Evolutionary conservation across 202 grass and related monocot species (phyloP), one percentile per base, ranked within the genome.

Genomic region (Brachypodium distachyon): DNA sequence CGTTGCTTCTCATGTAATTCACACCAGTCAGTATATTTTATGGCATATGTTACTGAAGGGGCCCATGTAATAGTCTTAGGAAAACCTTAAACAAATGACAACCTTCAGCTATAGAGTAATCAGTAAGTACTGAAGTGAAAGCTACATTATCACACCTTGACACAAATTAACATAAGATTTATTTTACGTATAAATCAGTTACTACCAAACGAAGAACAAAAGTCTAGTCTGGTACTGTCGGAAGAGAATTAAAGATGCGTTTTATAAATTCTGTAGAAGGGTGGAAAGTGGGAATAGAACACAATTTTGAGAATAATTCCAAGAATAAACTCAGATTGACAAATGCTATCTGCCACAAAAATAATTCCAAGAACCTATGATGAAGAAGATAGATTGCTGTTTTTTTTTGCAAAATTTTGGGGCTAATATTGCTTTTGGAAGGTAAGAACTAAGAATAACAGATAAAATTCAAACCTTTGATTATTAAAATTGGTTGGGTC

Each of bases 1-100:
- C 36, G 58, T 18, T 13, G 14, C 13, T 65, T 82, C 19, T 47
- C 60, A 47, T 9, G 55, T 37, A 54, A 58, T 42, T 36, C 65
- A 80, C 21, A 27, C 11, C 36, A 28, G n/a, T 41, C 29, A 68
- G 40, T 36, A 59, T 32, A 11, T 50, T 13, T 4, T 17, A 17
- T 73, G 23, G 23, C 70, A 12, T 73, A 54, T 44, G 13, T 18
- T 74, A 60, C 70, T 27, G 3, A 16, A 32, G 36, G 44, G 13
- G 58, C 19, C 14, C 9, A 74, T 43, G 28, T 7, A 49, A 67
- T 44, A 75, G 14, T 38, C 22, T 49, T 41, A 58, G 8, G 17
- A 82, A 74, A 63, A 80, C 61, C 25, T 67, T 12, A 64, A 46
- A 32, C 12, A n/a, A n/a, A n/a, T n/a, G n/a, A n/a, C n/a, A 19